Evolutionary conservation across 164 flowering plant species (phyloP).

Genomic region (Vitis riparia): DNA sequence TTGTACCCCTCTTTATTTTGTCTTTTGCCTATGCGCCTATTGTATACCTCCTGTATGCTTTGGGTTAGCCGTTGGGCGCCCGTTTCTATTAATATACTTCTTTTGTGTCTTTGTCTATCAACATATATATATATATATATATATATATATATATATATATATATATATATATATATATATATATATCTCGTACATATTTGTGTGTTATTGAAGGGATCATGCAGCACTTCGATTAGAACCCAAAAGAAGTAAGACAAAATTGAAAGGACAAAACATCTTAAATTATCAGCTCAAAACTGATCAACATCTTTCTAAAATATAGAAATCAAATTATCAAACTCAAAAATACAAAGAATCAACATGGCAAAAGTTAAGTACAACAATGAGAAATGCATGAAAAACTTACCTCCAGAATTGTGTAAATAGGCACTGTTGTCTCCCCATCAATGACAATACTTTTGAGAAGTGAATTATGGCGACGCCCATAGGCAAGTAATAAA

Average conservation of each 20-base stretch:
- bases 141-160: too few species aligned
- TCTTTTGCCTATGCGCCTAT: too few species aligned
- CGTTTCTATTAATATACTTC: too few species aligned
- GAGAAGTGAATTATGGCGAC: slow-evolving; percentile 92
- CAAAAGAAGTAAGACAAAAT: neutral
- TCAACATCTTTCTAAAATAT: slow-evolving; percentile 3
- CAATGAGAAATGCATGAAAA: neutral
- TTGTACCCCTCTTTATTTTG: too few species aligned
- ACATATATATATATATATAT: too few species aligned
- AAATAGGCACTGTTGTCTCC: slow-evolving; percentile 70
- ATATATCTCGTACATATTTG: too few species aligned
- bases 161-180: too few species aligned
- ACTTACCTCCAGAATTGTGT: slow-evolving; percentile 88
- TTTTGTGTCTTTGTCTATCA: too few species aligned
- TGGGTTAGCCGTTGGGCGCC: too few species aligned
- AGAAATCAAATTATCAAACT: neutral
- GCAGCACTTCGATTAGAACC: too few species aligned
- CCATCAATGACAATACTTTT: slow-evolving; percentile 88
- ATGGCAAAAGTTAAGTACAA: neutral
- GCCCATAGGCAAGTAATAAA: slow-evolving; percentile 88
- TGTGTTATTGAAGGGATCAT: too few species aligned
- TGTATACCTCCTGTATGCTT: too few species aligned
- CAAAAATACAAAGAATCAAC: neutral
- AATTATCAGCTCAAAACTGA: neutral
- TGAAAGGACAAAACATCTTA: neutral